phyloP scores from a whole-genome alignment of 2,329 filamentous ascomycete genomes.

The Pleurostoma richardsiae region DNA sequence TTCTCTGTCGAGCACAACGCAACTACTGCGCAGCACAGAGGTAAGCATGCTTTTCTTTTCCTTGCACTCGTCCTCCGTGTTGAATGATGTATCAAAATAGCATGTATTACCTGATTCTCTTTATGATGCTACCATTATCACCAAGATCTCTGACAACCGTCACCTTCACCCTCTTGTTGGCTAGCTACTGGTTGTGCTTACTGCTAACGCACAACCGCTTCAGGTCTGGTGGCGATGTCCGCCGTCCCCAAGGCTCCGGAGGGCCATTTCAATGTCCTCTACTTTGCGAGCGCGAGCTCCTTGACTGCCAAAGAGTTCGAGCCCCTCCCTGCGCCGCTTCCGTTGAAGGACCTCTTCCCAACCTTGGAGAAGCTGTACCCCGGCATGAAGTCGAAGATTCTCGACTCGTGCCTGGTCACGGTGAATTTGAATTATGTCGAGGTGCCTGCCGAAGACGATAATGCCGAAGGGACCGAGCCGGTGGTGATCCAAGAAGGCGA shows the following conservation, averaged over 20 bases:
- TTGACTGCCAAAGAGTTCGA: slow-evolving; percentile 67
- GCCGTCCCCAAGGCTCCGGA: slow-evolving; percentile 40
- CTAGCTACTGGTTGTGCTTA: not conserved
- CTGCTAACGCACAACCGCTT: slow-evolving; percentile 15
- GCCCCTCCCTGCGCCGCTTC: slow-evolving; percentile 59
- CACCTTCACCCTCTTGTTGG: slow-evolving; percentile 6
- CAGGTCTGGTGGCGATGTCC: slow-evolving; percentile 6
- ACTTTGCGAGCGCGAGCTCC: slow-evolving; percentile 72
- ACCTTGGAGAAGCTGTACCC: slow-evolving; percentile 63
- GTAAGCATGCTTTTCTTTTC: slow-evolving; percentile 22
- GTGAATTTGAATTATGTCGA: slow-evolving; percentile 81
- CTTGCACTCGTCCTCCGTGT: slow-evolving; percentile 1
- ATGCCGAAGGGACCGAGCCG: slow-evolving; percentile 29
- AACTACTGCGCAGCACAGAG: not conserved
- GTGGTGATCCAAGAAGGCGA: slow-evolving; percentile 64
- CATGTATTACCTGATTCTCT: slow-evolving; percentile 39
- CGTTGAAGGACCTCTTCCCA: slow-evolving; percentile 58
- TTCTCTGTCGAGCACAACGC: too few relatives aligned
- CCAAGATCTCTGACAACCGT: slow-evolving; percentile 63
- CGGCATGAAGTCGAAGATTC: slow-evolving; percentile 63
- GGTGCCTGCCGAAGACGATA: slow-evolving; percentile 40
- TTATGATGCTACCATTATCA: slow-evolving; percentile 56
- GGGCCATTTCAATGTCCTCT: slow-evolving; percentile 74
- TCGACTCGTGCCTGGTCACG: slow-evolving; percentile 70
- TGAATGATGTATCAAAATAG: slow-evolving; percentile 28